Conservation (phyloP, 768 basidiomycete species). For the Rhodotorula graminis region DNA sequence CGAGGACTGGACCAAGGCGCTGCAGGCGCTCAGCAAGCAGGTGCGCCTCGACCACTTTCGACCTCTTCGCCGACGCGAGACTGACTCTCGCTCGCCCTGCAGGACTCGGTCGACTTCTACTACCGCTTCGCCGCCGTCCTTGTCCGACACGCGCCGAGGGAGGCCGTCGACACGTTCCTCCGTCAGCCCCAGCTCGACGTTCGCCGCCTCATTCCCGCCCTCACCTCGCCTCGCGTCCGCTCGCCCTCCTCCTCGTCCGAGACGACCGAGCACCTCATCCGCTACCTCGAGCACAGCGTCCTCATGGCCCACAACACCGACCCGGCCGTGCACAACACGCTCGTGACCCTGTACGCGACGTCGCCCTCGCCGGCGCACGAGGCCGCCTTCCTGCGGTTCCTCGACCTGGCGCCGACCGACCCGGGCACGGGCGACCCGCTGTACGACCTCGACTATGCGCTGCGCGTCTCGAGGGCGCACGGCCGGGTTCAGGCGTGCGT, state of each 20-base stretch:
- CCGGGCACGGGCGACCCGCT: constrained; percentile 79
- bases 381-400: constrained; percentile 57
- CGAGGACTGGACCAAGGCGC: constrained; percentile 25
- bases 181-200: constrained; percentile 75
- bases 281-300: constrained; percentile 79
- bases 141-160: constrained; percentile 77
- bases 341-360: constrained; percentile 74
- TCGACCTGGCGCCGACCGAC: constrained; percentile 73
- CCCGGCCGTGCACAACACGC: constrained; percentile 84
- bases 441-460: constrained; percentile 93
- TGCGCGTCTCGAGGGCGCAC: constrained; percentile 80
- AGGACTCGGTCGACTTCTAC: constrained; percentile 83
- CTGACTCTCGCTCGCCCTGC: not conserved
- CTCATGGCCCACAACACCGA: constrained; percentile 75
- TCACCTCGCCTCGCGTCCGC: constrained; percentile 68
- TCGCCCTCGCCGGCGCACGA: constrained; percentile 48
- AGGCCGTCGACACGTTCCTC: constrained; percentile 88
- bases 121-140: constrained; percentile 87
- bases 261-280: constrained; percentile 67
- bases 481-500: constrained; percentile 82
- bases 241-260: constrained; percentile 52
- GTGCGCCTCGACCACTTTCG: constrained; percentile 4
- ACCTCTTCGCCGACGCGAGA: not conserved
- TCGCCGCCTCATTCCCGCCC: constrained; percentile 77
- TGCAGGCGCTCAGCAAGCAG: constrained; percentile 30